Evolutionary conservation across 345 rosid species (phyloP).

Genomic region (Anacardium occidentale): DNA sequence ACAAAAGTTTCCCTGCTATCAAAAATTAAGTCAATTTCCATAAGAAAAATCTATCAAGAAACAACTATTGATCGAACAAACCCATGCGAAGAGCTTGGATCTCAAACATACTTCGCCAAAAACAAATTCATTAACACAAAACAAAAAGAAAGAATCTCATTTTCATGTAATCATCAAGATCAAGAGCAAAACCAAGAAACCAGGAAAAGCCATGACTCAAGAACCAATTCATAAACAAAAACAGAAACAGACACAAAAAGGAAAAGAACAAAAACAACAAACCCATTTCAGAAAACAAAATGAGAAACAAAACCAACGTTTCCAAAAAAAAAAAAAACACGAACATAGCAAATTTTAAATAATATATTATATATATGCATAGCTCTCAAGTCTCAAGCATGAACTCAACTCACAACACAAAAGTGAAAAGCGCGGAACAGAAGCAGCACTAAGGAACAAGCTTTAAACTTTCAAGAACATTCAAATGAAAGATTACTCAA

Average conservation of each 20-base stretch:
- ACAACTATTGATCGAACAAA: conserved; percentile 1
- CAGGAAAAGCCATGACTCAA: conserved; percentile 6
- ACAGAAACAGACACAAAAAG: not conserved
- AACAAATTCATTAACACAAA: not conserved
- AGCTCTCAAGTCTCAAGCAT: conserved; percentile 3
- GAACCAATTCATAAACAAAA: not conserved
- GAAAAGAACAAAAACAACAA: not conserved
- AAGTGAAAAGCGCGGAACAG: not conserved
- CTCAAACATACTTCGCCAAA: conserved; percentile 6
- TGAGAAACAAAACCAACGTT: not conserved
- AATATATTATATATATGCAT: not conserved
- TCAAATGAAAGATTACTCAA: too few relatives aligned
- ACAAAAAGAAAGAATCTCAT: not conserved
- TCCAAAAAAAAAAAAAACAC: not conserved
- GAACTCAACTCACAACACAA: not conserved
- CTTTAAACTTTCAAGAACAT: too few relatives aligned
- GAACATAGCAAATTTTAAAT: not conserved
- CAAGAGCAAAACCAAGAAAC: conserved; percentile 8
- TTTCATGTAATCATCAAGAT: not conserved
- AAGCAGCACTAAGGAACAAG: too few relatives aligned
- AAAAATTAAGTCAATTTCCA: not conserved
- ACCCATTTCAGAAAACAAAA: conserved; percentile 14
- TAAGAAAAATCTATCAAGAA: conserved; percentile 1
- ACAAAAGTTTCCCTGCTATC: not conserved
- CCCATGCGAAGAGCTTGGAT: not conserved